Base-by-base conservation (phyloP, 805 yeast genomes). In the Cyberlindnera nakhonratchasimensis region DNA sequence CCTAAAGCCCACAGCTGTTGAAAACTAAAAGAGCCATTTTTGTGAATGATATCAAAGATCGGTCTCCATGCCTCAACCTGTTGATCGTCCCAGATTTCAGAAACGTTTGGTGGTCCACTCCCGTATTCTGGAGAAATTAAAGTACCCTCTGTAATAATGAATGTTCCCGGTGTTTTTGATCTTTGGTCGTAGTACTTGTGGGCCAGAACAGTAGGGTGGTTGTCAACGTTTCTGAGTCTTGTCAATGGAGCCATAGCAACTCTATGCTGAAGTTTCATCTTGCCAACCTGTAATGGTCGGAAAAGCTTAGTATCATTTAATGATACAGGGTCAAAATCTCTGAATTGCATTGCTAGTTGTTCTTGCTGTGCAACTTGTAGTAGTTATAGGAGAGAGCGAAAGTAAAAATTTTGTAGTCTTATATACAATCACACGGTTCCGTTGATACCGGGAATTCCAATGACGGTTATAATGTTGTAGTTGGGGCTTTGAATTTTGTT, bases 101-200 rank as follows among this genome's bases (percentile, higher is more conserved):
- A 81, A 2, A 64, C 72, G 24, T 58, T 45, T n/a, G 57, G 59
- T 45, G 64, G 68, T 18, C 74, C 65, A 35, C 41, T 36, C 17
- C 74, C 66, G 37, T 80, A 75, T 29, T 57, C 63, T 2, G 63
- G 54, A 12, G 77, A 63, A 13, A 70, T 69, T 51, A 67, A 69
- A 1, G 82, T 72, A 11, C 79, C 87, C 57, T 82, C 89, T 8
- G 82, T 63, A 49, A 79, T 72, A 24, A 81, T 48, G 46, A 83
- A 60, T 14, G 85, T 72, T 17, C 88, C 88, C 16, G 75, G 73
- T 42, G 63, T 61, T 34, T 63, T 54, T 1, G 86, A 71, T 51
- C 86, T 68, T 51, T 78, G 77, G 21, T 57, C 65, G 54, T 83
- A 83, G 59, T 81, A 79, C 46, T 71, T 64, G n/a, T 62, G 55